Base-by-base conservation (phyloP, 225 moss, liverwort and hornwort genomes). In the Straminergon stramineum region DNA sequence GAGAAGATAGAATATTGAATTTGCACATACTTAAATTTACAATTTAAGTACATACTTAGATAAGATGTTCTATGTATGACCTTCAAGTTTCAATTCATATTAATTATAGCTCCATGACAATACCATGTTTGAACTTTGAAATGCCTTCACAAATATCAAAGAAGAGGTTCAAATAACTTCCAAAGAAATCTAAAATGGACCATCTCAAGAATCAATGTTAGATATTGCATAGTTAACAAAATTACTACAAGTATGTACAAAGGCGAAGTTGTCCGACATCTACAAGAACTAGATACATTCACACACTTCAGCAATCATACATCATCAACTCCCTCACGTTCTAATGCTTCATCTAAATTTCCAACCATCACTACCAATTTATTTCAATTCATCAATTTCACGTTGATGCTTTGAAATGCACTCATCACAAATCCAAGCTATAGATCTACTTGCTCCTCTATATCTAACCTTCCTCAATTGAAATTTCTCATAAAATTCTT, bases 1-100 rank as follows among this genome's bases (percentile, higher is more conserved):
- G 13, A 4, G 22, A 22, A 13, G 22, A 22, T n/a, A 13, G 22
- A 11, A 0, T 69, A 69, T 0, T n/a, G 0, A 12, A 69, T 23
- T n/a, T n/a, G 0, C 13, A 23, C 4, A 23, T 13, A 4, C 13
- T 1, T 7, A n/a, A 23, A n/a, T 1, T 13, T 23, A 12, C 13
- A n/a, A 2, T 12, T 22, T 1, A 13, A 69, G 4, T n/a, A 7
- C n/a, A 69, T 2, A 21, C 2, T 9, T 34, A 66, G 4, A 17
- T 34, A 10, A 66, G 34, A 9, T 11, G 14, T 5, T 66, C 18
- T 5, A 5, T 17, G 9, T 0, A 66, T 4, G 4, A 34, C 17
- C 17, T 66, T 66, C 17, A 17, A 34, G 9, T 34, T 66, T 9
- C 32, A 66, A 34, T 9, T 9, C 35, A 66, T 35, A 66, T 18